Percentiles rank a stretch among this genome's conserved stretches.
These are phyloP conservation scores for Blastobotrys illinoisensis DNA, from an alignment of 1,139 yeast species.

Conservation along the genomic window DNA sequence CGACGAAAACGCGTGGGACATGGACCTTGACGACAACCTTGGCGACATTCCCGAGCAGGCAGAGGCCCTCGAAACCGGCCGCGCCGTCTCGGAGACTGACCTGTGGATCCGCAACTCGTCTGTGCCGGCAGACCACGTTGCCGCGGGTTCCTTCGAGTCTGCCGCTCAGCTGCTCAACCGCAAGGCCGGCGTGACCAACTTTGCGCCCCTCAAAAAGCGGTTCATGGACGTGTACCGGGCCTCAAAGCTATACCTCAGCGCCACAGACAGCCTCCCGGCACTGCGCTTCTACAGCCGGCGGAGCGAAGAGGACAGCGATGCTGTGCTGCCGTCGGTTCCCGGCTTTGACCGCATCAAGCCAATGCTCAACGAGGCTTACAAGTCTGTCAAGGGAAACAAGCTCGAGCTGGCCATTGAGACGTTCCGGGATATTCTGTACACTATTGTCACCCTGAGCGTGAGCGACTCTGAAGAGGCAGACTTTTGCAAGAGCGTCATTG, in stretches of 20 bases:
- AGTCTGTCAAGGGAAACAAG: conserved; percentile 74
- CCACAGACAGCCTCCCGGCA: conserved; percentile 67
- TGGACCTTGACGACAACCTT: conserved; percentile 45
- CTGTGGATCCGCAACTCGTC: conserved; percentile 87
- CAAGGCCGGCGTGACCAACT: conserved; percentile 79
- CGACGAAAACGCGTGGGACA: conserved; percentile 34
- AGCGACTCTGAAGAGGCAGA: conserved; percentile 67
- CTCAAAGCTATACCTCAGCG: conserved; percentile 69
- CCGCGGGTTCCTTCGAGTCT: conserved; percentile 94
- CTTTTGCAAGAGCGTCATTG: conserved; percentile 66
- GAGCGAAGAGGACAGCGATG: conserved; percentile 25
- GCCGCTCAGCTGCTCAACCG: conserved; percentile 89
- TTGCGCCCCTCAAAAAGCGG: conserved; percentile 79
- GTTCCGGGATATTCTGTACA: conserved; percentile 77
- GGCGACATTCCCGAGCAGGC: conserved; percentile 52
- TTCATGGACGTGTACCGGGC: conserved; percentile 81
- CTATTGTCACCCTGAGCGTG: conserved; percentile 67
- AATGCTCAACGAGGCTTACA: conserved; percentile 70
- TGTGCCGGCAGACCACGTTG: conserved; percentile 87
- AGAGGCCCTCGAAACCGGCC: conserved; percentile 41
- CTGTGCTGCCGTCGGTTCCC: conserved; percentile 62
- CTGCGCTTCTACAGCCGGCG: conserved; percentile 68
- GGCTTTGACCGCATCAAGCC: conserved; percentile 58
- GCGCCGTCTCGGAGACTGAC: conserved; percentile 55
- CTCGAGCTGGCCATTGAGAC: conserved; percentile 70